A percentile compares a stretch with the other conserved stretches of the same genome.
These are phyloP conservation scores for Penstemon davidsonii DNA, from an alignment of 257 asterid species.

Conservation along the genomic window DNA sequence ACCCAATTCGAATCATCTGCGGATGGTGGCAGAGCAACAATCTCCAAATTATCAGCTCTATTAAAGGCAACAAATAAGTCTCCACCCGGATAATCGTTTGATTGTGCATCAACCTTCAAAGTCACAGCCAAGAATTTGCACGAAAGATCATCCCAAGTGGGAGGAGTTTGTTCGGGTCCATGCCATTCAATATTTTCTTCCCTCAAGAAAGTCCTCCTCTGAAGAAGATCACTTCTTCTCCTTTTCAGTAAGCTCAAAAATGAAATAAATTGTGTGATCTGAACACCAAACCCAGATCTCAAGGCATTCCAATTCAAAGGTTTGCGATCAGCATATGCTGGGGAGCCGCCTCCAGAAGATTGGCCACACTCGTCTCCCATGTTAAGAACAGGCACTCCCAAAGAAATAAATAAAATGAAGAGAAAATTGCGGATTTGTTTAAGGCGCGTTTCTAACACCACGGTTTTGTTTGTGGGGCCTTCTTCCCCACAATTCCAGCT, in stretches of 20 bases:
- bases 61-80: constrained; percentile 78
- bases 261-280: constrained; percentile 58
- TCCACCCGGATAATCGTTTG: constrained; percentile 29
- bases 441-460: constrained; percentile 67
- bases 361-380: constrained; percentile 98
- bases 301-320: constrained; percentile 69
- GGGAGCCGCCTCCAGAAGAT: constrained; percentile 73
- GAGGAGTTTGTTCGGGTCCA: constrained; percentile 54
- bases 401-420: constrained; percentile 68
- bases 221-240: constrained; percentile 76
- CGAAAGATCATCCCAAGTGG: constrained; percentile 63
- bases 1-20: constrained; percentile 53
- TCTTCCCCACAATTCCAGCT: constrained; percentile 98
- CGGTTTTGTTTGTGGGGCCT: constrained; percentile 63
- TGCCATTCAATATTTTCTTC: constrained; percentile 76
- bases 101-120: constrained; percentile 47
- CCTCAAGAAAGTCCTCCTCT: constrained; percentile 52
- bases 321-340: constrained; percentile 43
- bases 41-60: constrained; percentile 46
- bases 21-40: constrained; percentile 54
- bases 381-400: constrained; percentile 90
- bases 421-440: constrained; percentile 81
- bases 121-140: constrained; percentile 76
- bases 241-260: constrained; percentile 62
- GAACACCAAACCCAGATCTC: constrained; percentile 59